Evolutionary conservation across 2,329 filamentous ascomycete genomes (phyloP).

Genomic region (Xylariaceae sp.): DNA sequence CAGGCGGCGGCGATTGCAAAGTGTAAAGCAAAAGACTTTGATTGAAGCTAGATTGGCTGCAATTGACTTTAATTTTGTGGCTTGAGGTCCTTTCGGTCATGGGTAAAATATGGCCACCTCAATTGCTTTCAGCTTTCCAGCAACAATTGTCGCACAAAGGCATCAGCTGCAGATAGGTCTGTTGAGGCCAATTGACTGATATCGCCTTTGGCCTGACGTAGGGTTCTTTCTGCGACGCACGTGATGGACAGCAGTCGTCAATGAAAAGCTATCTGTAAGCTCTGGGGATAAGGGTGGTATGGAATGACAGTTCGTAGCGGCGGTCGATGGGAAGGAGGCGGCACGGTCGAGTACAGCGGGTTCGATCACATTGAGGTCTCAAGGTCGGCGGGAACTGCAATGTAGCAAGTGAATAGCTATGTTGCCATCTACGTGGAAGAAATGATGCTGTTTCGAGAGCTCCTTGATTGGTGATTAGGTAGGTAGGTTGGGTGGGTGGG

Average conservation of each 20-base stretch:
- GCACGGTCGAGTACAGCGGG: too few relatives aligned
- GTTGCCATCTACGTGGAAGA: too few relatives aligned
- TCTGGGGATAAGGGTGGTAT: too few relatives aligned
- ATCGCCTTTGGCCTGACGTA: neutral
- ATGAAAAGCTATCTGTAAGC: too few relatives aligned
- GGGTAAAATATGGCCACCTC: constrained; percentile 3
- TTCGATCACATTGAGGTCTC: too few relatives aligned
- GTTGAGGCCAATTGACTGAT: constrained; percentile 12
- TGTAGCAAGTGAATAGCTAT: neutral
- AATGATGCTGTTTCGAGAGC: too few relatives aligned
- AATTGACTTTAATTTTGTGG: constrained; percentile 2
- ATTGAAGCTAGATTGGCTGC: constrained; percentile 1
- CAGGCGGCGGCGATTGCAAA: neutral
- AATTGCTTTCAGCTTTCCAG: constrained; percentile 8
- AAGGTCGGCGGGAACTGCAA: neutral
- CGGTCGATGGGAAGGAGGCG: too few relatives aligned
- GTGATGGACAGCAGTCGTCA: neutral
- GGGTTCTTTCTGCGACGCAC: neutral
- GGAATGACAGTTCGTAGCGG: too few relatives aligned
- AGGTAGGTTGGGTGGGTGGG: too few relatives aligned
- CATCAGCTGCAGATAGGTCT: constrained; percentile 5
- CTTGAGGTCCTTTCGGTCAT: constrained; percentile 8
- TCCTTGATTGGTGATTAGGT: too few relatives aligned
- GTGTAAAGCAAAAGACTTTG: constrained; percentile 3
- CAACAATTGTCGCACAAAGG: constrained; percentile 12